Conservation (phyloP, 495 filamentous ascomycete genomes). For the Penicillium pulvis region DNA sequence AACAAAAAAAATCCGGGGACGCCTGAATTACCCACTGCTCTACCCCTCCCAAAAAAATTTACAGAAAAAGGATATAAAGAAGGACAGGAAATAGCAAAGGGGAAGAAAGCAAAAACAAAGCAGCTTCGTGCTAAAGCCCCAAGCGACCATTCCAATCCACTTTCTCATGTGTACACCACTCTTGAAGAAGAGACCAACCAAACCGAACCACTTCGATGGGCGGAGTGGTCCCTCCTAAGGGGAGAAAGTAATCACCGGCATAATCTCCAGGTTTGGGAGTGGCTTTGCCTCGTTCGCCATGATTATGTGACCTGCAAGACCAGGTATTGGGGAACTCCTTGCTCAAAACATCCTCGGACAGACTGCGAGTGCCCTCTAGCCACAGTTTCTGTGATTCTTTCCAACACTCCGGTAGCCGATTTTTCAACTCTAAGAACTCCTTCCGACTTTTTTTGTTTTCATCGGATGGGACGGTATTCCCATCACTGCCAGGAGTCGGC, state of each 20-base stretch:
- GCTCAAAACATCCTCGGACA: constrained; percentile 46
- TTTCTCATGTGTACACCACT: constrained; percentile 48
- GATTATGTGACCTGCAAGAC: constrained; percentile 41
- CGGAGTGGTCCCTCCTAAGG: constrained; percentile 41
- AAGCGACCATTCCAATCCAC: constrained; percentile 45
- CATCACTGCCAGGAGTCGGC: constrained; percentile 43
- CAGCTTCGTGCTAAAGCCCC: constrained; percentile 18
- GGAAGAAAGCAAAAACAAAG: background rate
- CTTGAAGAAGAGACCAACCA: constrained; percentile 44
- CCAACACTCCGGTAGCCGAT: constrained; percentile 41
- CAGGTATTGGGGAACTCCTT: constrained; percentile 51
- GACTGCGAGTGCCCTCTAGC: constrained; percentile 44
- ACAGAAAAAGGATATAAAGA: background rate
- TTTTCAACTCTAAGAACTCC: constrained; percentile 44
- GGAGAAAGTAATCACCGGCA: constrained; percentile 44
- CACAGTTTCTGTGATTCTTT: constrained; percentile 48
- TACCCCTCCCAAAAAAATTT: background rate
- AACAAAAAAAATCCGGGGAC: constrained; percentile 19
- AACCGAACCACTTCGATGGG: constrained; percentile 52
- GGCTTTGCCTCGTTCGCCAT: constrained; percentile 39
- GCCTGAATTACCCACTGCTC: constrained; percentile 10
- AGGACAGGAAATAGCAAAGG: constrained; percentile 2
- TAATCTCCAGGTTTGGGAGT: constrained; percentile 43
- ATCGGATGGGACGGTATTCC: constrained; percentile 33
- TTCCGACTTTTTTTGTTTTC: constrained; percentile 39